A percentile compares a stretch with the other conserved stretches of the same genome.
These are phyloP conservation scores for Trichothecium roseum DNA, from an alignment of 2,329 filamentous ascomycete species.

Conservation along the genomic window DNA sequence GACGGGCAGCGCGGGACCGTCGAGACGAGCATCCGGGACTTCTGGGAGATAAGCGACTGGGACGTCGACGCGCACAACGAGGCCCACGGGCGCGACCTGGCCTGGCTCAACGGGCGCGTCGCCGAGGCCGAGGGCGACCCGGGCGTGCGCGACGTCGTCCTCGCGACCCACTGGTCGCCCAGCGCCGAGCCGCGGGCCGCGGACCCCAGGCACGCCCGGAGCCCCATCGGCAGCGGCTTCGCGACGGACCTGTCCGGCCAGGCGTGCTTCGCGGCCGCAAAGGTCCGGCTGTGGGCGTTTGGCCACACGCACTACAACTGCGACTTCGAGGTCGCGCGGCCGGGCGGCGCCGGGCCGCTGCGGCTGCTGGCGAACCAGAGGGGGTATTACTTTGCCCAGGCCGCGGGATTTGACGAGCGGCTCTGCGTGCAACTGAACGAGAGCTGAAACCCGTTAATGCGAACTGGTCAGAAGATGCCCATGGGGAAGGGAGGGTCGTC, in stretches of 20 bases:
- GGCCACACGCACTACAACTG: conserved; percentile 39
- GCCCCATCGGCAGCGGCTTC: conserved; percentile 21
- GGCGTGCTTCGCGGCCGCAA: conserved; percentile 20
- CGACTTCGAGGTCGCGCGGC: conserved; percentile 19
- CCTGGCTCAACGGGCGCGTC: conserved; percentile 31
- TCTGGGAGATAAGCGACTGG: conserved; percentile 34
- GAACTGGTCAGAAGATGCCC: too few species aligned
- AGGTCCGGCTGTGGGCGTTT: conserved; percentile 34
- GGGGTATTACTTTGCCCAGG: conserved; percentile 28
- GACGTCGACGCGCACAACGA: conserved; percentile 23
- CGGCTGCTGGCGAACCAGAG: conserved; percentile 28
- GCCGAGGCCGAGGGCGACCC: conserved; percentile 13
- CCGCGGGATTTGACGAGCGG: conserved; percentile 4
- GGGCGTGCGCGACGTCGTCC: conserved; percentile 14
- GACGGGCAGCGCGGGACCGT: conserved; percentile 24
- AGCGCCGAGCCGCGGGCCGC: conserved; percentile 18
- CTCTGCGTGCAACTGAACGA: too few species aligned
- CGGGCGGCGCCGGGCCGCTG: conserved; percentile 9
- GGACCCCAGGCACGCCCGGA: conserved; percentile 21
- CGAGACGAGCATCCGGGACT: conserved; percentile 37
- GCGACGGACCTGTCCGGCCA: conserved; percentile 25
- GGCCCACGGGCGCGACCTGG: conserved; percentile 26
- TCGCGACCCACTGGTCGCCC: conserved; percentile 34
- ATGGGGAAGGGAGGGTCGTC: too few species aligned
- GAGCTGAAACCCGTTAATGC: too few species aligned